A percentile compares a stretch with the other conserved stretches of the same genome.
Evolutionary conservation across 192 early-diverging fungal genomes (phyloP).

Genomic region (Linnemannia elongata): DNA sequence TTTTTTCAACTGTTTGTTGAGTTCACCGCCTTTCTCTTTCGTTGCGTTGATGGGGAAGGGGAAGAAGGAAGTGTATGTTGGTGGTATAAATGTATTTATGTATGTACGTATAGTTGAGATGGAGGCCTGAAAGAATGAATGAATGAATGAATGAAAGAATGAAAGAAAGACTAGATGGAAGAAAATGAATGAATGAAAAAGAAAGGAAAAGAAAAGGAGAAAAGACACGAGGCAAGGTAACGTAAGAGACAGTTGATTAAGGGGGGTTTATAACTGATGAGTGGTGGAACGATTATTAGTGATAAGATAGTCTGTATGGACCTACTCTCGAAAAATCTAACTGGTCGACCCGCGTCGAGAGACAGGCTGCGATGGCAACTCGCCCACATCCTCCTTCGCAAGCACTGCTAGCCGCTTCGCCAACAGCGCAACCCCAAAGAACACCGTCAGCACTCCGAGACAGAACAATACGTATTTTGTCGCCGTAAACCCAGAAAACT

Average conservation of each 20-base stretch:
- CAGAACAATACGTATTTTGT: conserved; percentile 76
- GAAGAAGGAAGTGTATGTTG: neutral
- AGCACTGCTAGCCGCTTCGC: conserved; percentile 68
- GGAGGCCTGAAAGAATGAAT: neutral
- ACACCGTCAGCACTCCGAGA: conserved; percentile 77
- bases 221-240: neutral
- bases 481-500: conserved; percentile 76
- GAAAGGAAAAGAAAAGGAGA: neutral
- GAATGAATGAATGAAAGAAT: neutral
- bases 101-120: neutral
- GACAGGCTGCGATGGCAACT: conserved; percentile 19
- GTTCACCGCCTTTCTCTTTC: neutral
- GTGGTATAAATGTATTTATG: too few relatives aligned
- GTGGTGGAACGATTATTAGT: too few relatives aligned
- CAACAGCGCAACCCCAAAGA: conserved; percentile 78
- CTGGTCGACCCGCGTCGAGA: conserved; percentile 1
- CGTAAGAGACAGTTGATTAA: neutral
- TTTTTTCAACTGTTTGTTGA: neutral
- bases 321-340: neutral
- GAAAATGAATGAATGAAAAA: neutral
- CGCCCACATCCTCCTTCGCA: conserved; percentile 55
- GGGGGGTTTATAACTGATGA: neutral
- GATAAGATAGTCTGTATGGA: too few relatives aligned
- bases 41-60: neutral
- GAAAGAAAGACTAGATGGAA: neutral